Evolutionary conservation across 2,329 filamentous ascomycete species (phyloP), one percentile per base, ranked within the genome.

Genomic region (Aureobasidium sp.): DNA sequence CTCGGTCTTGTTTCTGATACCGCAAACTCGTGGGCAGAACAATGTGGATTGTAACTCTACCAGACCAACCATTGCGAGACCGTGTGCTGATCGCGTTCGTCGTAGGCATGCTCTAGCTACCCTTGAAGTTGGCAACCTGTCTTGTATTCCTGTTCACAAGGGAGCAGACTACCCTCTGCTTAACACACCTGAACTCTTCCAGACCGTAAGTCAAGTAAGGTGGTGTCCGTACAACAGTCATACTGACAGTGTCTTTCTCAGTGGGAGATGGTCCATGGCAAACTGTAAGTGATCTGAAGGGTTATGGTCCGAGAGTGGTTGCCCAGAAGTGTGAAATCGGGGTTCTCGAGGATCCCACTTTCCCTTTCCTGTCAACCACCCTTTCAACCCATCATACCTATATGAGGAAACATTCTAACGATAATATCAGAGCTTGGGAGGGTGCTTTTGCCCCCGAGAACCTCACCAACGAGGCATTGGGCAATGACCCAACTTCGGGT

Each of bases 131-230:
- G 78, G 78, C 15, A 75, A 75, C 54, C 65, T 80, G 1, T 71
- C 69, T 47, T 80, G 78, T 63, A 77, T 81, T 38, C 78, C 78
- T 0, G 78, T 80, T 2, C 73, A 77, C 62, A 71, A 75, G 29
- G 78, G 78, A 11, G 66, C 76, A 54, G 70, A 78, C 63, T 79
- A 75, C 62, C 79, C 78, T 0, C 68, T 81, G 11, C 67, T 80
- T 42, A 77, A 78, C 63, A 79, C 76, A 0, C 74, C 74, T 0
- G 67, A 73, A 40, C 70, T 75, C 0, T 76, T 78, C 67, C 70
- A 74, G 55, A 70, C 74, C 27, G 51, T 55, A 55, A 55, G 51
- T 25, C 11, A 25, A 25, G 11, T 21, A 13, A 25, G 11, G 21
- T 25, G 21, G 25, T 43, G 6, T 46, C 4, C 10, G 10, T n/a